phyloP scores from a whole-genome alignment of 495 filamentous ascomycete genomes.

The Aspergillus nidulans region DNA sequence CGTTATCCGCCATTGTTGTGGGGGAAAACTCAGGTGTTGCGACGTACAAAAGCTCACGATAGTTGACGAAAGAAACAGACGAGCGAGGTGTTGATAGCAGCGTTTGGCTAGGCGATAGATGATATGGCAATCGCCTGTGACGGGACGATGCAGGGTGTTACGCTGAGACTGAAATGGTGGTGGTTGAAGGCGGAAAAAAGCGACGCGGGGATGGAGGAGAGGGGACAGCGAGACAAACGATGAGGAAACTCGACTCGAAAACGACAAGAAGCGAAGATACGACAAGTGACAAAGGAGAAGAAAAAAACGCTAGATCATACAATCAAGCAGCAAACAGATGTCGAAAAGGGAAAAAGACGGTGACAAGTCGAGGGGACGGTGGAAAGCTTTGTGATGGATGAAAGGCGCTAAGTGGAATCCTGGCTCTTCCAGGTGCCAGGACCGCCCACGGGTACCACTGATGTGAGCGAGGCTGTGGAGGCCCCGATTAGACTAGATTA shows the following conservation, averaged over 20 bases:
- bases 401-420: slow-evolving; percentile 21
- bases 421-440: slow-evolving; percentile 16
- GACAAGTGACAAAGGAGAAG: slow-evolving; percentile 5
- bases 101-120: slow-evolving; percentile 13
- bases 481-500: slow-evolving; percentile 9
- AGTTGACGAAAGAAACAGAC: slow-evolving; percentile 15
- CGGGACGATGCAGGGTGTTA: slow-evolving; percentile 27
- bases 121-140: slow-evolving; percentile 21
- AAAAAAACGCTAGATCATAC: slow-evolving; percentile 15
- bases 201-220: slow-evolving; percentile 19
- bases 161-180: slow-evolving; percentile 21
- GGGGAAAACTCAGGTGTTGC: slow-evolving; percentile 16
- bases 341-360: slow-evolving; percentile 17
- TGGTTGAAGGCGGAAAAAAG: slow-evolving; percentile 23
- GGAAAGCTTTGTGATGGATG: slow-evolving; percentile 22
- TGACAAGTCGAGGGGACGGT: slow-evolving; percentile 24
- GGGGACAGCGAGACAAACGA: slow-evolving; percentile 3
- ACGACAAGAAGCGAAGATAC: slow-evolving; percentile 4
- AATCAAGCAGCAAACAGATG: slow-evolving; percentile 19
- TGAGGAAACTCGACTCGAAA: slow-evolving; percentile 13
- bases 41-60: slow-evolving; percentile 20
- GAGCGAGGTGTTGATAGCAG: slow-evolving; percentile 16
- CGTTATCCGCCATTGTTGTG: slow-evolving; percentile 65
- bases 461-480: slow-evolving; percentile 8
- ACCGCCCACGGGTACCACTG: slow-evolving; percentile 11